Percentiles rank a stretch among this genome's conserved stretches.
Conservation (phyloP, 1,284 basidiomycete species). For the Vanrija sp. region DNA sequence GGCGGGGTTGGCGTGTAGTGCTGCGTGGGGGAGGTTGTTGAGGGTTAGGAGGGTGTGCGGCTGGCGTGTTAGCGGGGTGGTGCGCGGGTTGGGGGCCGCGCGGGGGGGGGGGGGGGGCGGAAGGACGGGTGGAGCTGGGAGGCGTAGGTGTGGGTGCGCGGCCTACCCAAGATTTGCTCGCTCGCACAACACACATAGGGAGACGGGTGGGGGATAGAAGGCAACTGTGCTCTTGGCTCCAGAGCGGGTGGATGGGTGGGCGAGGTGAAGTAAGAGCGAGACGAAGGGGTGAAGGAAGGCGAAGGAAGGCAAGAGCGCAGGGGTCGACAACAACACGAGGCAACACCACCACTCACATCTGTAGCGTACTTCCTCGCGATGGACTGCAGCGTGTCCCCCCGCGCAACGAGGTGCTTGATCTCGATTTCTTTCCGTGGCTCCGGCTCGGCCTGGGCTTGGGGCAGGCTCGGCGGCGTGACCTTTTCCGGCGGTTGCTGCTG, state of each 20-base stretch:
- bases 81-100: no score
- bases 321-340: no score
- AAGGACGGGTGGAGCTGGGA: no score
- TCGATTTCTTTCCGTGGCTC: slow-evolving; percentile 23
- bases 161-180: no score
- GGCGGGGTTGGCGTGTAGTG: slow-evolving; percentile 20
- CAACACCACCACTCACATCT: slow-evolving; percentile 28
- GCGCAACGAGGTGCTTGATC: slow-evolving; percentile 26
- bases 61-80: slow-evolving; percentile 14
- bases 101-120: no score
- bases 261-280: slow-evolving; percentile 14
- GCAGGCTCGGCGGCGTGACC: background rate
- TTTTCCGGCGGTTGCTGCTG: background rate
- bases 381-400: slow-evolving; percentile 30
- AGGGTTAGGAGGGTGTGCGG: slow-evolving; percentile 36
- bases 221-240: no score
- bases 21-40: slow-evolving; percentile 25
- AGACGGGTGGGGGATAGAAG: no score
- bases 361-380: slow-evolving; percentile 35
- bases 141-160: no score
- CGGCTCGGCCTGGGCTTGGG: slow-evolving; percentile 5
- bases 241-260: no score
- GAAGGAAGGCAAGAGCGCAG: no score
- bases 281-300: no score
- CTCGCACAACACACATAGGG: no score